These are phyloP conservation scores for Fusarium caatingaense DNA, from an alignment of 2,329 filamentous ascomycete species.

Conservation along the genomic window DNA sequence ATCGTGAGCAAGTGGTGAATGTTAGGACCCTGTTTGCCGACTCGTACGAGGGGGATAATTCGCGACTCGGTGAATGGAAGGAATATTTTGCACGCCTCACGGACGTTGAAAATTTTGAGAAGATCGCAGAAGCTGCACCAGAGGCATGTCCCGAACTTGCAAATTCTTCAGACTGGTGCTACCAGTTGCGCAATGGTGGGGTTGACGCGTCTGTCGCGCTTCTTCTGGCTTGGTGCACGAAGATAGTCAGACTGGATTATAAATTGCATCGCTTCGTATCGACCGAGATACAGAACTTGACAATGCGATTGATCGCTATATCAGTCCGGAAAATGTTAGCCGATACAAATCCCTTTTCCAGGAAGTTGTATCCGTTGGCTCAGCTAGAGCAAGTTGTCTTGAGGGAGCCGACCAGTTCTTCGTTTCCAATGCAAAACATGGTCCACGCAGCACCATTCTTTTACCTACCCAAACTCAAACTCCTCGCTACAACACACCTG, in stretches of 20 bases:
- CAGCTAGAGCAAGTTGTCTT: not conserved
- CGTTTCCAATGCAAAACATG: not conserved
- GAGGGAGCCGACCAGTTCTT: not conserved
- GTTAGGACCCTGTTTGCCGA: not conserved
- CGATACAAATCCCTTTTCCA: not conserved
- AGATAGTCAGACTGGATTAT: not conserved
- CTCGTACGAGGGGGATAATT: not conserved
- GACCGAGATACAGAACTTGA: too few relatives aligned
- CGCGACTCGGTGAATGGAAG: not conserved
- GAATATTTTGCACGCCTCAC: not conserved
- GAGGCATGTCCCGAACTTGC: not conserved
- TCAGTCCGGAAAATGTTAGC: not conserved
- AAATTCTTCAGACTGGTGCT: not conserved
- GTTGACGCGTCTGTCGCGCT: not conserved
- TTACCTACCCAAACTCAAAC: not conserved
- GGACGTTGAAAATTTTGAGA: not conserved
- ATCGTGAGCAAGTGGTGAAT: not conserved
- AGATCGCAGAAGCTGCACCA: not conserved
- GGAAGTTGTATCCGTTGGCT: not conserved
- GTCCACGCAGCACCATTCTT: not conserved
- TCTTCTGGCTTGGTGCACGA: not conserved
- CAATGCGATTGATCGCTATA: too few relatives aligned
- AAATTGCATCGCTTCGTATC: too few relatives aligned
- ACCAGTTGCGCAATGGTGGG: fast-evolving
- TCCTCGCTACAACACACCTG: fast-evolving